These are phyloP conservation scores for Zasmidium citrigriseum DNA, from an alignment of 2,329 filamentous ascomycete species.

Conservation along the genomic window DNA sequence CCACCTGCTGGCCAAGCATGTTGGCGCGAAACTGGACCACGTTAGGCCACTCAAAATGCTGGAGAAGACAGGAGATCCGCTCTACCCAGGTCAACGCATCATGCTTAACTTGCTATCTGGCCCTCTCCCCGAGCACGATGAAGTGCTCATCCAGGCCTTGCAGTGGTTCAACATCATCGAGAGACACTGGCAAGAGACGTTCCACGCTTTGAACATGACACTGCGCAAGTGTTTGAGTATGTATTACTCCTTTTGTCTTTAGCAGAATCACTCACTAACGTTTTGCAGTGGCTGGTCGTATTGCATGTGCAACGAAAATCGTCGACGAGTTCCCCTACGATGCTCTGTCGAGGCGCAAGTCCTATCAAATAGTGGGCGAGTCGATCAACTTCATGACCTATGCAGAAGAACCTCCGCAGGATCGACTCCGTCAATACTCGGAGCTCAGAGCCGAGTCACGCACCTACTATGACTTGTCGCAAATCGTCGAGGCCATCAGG, in stretches of 20 bases:
- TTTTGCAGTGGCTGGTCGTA: conserved; percentile 44
- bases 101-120: conserved; percentile 67
- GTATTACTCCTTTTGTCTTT: conserved; percentile 38
- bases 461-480: conserved; percentile 46
- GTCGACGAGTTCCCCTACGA: conserved; percentile 53
- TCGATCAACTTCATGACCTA: conserved; percentile 40
- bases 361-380: conserved; percentile 42
- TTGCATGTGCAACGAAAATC: conserved; percentile 59
- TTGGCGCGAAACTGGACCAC: conserved; percentile 11
- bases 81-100: conserved; percentile 63
- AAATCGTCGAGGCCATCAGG: conserved; percentile 44
- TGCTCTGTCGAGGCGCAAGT: conserved; percentile 44
- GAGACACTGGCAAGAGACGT: conserved; percentile 70
- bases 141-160: conserved; percentile 75
- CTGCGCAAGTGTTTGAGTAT: conserved; percentile 83
- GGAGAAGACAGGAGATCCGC: conserved; percentile 48
- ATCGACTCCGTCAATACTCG: conserved; percentile 23
- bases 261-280: conserved; percentile 18
- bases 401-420: conserved; percentile 14
- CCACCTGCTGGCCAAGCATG: conserved; percentile 27
- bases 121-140: conserved; percentile 59
- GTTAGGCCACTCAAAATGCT: conserved; percentile 46
- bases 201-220: conserved; percentile 67
- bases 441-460: conserved; percentile 31
- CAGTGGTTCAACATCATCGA: conserved; percentile 82